Evolutionary conservation across 352 stramenopile genomes (phyloP), one percentile per base, ranked within the genome.

Genomic region (Phytophthora cryptogea): DNA sequence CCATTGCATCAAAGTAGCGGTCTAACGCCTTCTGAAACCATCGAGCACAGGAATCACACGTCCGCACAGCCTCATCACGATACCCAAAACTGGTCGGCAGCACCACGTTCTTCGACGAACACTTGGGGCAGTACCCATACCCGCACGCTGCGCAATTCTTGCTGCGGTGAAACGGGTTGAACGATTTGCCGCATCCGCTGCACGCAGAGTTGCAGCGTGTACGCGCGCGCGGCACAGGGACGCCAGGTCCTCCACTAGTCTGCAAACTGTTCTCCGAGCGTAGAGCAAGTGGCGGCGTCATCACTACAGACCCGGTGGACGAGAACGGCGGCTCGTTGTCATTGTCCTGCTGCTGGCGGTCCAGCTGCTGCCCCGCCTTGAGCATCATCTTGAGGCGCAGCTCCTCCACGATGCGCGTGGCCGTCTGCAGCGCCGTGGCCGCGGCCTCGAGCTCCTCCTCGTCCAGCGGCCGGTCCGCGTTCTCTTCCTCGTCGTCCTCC

Each of bases 21-120:
- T 91, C 81, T 31, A 90, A 59, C 17, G 83, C 79, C 30, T 74
- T 78, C 50, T 91, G 81, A 17, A 93, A 82, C 81, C 79, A 91
- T n/a, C 33, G 33, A 0, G 62, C 62, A 62, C 83, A 93, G 17
- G 69, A 47, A 31, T 91, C 78, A 54, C 83, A 93, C 1, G 82
- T 70, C 2, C 80, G 77, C 41, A 88, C 68, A 0, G 74, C 49
- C 2, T 79, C 64, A 33, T 88, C 60, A 6, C 64, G 61, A 47
- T 80, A 76, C 7, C 81, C 83, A 68, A 91, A 93, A 59, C 66
- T 62, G 23, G 61, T 63, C 5, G 81, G 84, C 44, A 94, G 54
- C 17, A 87, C 48, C 36, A 89, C 63, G 16, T 76, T 74, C 27
- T 76, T 71, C 9, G 80, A 74, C 5, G 79, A 64, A 37, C 82